A percentile compares a stretch with the other conserved stretches of the same genome.
phyloP scores from a whole-genome alignment of 2,329 filamentous ascomycete genomes.

The Aspergillus bombycis region DNA sequence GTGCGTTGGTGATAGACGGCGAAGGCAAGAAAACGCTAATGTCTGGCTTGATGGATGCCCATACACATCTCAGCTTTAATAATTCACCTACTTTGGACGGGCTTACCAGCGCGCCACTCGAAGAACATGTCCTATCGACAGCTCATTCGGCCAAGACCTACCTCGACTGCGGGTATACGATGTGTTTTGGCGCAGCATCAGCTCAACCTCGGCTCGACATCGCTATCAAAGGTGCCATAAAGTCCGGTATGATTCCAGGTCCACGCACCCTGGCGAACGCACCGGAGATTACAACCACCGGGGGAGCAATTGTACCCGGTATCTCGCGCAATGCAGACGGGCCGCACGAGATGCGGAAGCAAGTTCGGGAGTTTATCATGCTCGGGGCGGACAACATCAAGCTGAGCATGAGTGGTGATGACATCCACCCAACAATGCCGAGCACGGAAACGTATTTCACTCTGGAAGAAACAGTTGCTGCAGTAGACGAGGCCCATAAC shows the following conservation, averaged over 20 bases:
- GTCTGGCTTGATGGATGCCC: background rate
- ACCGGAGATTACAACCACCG: background rate
- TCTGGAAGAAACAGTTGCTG: background rate
- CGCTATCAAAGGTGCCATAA: conserved; percentile 8
- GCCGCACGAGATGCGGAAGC: background rate
- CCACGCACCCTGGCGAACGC: background rate
- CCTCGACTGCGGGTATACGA: conserved; percentile 16
- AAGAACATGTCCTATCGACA: conserved; percentile 13
- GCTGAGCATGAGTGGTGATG: background rate
- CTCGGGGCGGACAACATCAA: background rate
- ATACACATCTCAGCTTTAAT: background rate
- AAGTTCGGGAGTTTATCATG: background rate
- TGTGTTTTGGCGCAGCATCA: conserved; percentile 17
- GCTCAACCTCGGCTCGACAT: conserved; percentile 14
- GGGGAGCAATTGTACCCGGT: background rate
- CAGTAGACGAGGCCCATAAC: background rate
- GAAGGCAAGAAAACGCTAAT: background rate
- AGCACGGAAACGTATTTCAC: background rate
- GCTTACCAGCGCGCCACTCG: background rate
- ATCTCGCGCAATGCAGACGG: background rate
- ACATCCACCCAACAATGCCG: background rate
- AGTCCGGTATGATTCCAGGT: background rate
- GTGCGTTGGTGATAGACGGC: background rate
- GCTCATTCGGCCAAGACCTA: conserved; percentile 10
- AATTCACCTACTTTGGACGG: background rate